Base-by-base conservation (phyloP, 2,329 filamentous ascomycete genomes). In the Penicillium hesseltinei region DNA sequence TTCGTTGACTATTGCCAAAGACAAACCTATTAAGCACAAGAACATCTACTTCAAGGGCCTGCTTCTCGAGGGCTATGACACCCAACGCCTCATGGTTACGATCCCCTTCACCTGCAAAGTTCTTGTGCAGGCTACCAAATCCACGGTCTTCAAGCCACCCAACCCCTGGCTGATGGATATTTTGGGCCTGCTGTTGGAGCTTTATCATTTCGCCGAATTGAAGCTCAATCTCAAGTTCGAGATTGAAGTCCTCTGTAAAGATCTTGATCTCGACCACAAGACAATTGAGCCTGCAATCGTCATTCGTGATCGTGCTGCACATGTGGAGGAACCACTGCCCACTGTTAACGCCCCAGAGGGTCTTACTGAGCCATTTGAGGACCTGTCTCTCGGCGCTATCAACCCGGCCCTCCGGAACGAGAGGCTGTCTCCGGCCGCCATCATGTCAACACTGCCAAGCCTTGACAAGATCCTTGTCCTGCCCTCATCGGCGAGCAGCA, bases 131-230 rank as follows among this genome's bases (percentile, higher is more conserved):
- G 92, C 92, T 21, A 87, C 86, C 38, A 84, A 86, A 50, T 97
- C 94, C 0, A 89, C 88, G 13, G 88, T 97, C 10, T 99, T 99
- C 78, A 89, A 87, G 56, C 92, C 93, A 11, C 94, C 94, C 1
- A 99, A 99, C 67, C 94, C 94, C 1, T 99, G 94, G 94, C 75
- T 97, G 44, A 96, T 97, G 90, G 94, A 99, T 68, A 94, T 99
- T 53, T 86, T 99, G 54, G 85, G 90, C 62, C 81, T 97, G 8
- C 82, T 99, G 36, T 90, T 96, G 67, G 95, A 99, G 70, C 82
- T 99, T 4, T 99, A 99, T 69, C 89, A 96, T 69, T 89, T 90
- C 68, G 91, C 91, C 15, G 93, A 97, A 66, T 80, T 99, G 55
- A 97, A 97, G 73, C 84, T 99, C 38, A 97, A 97, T 66, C 87